Evolutionary conservation across 2,329 filamentous ascomycete genomes (phyloP).

Genomic region (Monosporascus sp.): DNA sequence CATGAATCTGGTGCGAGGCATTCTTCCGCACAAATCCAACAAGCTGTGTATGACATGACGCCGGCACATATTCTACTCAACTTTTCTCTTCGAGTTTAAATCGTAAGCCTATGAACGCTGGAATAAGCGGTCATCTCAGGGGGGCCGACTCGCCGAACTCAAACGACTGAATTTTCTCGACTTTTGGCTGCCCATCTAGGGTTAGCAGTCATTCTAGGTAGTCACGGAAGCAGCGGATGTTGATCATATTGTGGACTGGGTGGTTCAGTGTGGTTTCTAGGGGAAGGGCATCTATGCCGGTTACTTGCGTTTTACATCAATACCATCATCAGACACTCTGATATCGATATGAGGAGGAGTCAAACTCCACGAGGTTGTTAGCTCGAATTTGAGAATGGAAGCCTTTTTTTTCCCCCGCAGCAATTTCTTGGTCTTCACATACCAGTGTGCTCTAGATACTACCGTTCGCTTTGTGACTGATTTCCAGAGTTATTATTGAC

Average conservation of each 20-base stretch:
- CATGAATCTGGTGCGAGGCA: conserved; percentile 25
- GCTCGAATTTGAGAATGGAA: neutral
- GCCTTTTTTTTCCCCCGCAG: no score
- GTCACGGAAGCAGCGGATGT: conserved; percentile 9
- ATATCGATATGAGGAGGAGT: neutral
- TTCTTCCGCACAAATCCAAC: conserved; percentile 26
- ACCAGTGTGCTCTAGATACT: no score
- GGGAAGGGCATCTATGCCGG: neutral
- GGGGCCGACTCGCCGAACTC: conserved; percentile 6
- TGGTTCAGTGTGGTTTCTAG: conserved; percentile 10
- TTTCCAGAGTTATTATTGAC: no score
- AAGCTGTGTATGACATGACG: conserved; percentile 28
- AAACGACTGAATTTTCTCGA: conserved; percentile 10
- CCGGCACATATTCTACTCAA: conserved; percentile 9
- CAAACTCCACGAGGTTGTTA: neutral
- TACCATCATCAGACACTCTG: neutral
- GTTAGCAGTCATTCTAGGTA: conserved; percentile 13
- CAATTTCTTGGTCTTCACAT: no score
- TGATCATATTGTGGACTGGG: conserved; percentile 6
- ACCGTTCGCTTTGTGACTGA: no score
- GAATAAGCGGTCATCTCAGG: conserved; percentile 11
- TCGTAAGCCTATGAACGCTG: conserved; percentile 8
- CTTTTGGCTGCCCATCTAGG: conserved; percentile 9
- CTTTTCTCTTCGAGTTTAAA: neutral
- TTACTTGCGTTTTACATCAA: neutral